phyloP scores from a whole-genome alignment of 2,329 filamentous ascomycete species.

The Bisporella sp. region DNA sequence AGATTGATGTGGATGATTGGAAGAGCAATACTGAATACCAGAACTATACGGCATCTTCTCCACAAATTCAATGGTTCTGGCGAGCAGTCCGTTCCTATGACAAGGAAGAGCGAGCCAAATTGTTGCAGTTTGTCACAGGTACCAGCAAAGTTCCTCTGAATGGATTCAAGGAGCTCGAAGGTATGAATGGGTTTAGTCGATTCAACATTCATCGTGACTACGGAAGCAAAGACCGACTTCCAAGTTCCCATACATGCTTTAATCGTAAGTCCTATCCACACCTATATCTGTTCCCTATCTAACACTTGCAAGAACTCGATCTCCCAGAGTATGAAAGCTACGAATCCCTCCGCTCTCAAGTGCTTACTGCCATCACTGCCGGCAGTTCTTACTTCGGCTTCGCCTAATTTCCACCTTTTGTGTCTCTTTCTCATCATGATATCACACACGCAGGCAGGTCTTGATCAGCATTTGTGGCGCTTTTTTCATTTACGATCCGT shows the following conservation, averaged over 20 bases:
- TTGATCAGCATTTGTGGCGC: constrained; percentile 26
- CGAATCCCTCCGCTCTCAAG: constrained; percentile 76
- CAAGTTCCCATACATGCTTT: constrained; percentile 97
- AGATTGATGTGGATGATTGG: constrained; percentile 98
- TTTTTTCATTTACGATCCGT: constrained; percentile 14
- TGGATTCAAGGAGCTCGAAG: constrained; percentile 97
- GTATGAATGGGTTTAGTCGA: constrained; percentile 95
- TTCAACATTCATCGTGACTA: constrained; percentile 99
- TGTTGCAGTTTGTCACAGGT: constrained; percentile 96
- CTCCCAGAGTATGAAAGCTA: constrained; percentile 97
- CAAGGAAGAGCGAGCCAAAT: constrained; percentile 95
- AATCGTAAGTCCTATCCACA: constrained; percentile 67
- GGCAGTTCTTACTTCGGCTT: constrained; percentile 98
- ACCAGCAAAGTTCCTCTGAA: constrained; percentile 98
- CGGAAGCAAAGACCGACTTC: constrained; percentile 89
- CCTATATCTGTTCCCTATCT: constrained; percentile 6
- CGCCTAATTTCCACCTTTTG: constrained; percentile 49
- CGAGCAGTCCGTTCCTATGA: constrained; percentile 93
- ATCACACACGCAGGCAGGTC: constrained; percentile 22
- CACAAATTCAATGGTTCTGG: constrained; percentile 99
- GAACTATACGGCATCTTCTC: constrained; percentile 90
- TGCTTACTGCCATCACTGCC: constrained; percentile 95
- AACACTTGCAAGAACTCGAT: constrained; percentile 69
- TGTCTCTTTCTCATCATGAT: constrained; percentile 12
- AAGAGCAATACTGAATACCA: constrained; percentile 98